Conservation (phyloP, 805 yeast genomes). For the Wickerhamomyces xylosicus region DNA sequence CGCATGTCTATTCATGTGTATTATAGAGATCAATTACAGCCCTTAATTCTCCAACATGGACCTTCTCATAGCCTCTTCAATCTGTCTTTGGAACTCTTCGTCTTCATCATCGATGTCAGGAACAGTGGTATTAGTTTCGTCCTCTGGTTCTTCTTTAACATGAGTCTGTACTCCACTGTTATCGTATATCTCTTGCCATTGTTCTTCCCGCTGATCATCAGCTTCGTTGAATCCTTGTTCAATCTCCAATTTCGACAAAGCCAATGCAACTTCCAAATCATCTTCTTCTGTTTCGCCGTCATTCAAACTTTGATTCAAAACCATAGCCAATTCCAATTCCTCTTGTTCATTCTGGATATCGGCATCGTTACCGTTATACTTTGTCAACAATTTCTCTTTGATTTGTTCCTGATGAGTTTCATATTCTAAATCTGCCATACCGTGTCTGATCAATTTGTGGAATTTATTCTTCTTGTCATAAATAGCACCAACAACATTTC, state of each 20-base stretch:
- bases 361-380: conserved; percentile 16
- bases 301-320: conserved; percentile 13
- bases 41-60: neutral
- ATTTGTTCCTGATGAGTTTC: conserved; percentile 7
- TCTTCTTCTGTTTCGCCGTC: conserved; percentile 3
- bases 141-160: too few species aligned
- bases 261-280: neutral
- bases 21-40: too few species aligned
- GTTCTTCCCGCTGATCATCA: too few species aligned
- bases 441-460: conserved; percentile 11
- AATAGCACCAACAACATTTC: conserved; percentile 5
- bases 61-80: neutral
- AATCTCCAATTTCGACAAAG: neutral
- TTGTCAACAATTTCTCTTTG: conserved; percentile 8
- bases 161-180: neutral
- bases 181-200: neutral
- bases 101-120: neutral
- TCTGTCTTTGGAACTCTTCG: neutral
- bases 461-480: conserved; percentile 13
- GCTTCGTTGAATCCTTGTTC: neutral
- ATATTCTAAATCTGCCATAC: conserved; percentile 15
- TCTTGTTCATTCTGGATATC: conserved; percentile 7
- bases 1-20: too few species aligned
- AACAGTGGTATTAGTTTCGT: too few species aligned
- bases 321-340: conserved; percentile 19